Evolutionary conservation across 2,329 filamentous ascomycete genomes (phyloP).

Genomic region (Orbilia blumenaviensis): DNA sequence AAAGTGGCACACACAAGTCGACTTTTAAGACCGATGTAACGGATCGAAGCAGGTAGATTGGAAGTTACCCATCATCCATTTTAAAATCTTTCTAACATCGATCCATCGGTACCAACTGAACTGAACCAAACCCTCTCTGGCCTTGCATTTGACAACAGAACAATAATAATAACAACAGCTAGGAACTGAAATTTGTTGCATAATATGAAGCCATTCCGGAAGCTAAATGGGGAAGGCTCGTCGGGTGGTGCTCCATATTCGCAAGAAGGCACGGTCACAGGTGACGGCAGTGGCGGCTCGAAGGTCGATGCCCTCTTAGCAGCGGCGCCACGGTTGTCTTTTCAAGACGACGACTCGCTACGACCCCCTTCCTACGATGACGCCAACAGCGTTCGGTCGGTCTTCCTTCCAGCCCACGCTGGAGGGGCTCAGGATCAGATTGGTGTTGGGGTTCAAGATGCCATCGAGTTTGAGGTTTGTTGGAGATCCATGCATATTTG

Average conservation of each 20-base stretch:
- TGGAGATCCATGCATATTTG: neutral
- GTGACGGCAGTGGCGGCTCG: neutral
- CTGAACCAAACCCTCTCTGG: no score
- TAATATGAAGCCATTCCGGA: constrained; percentile 9
- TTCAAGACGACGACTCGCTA: constrained; percentile 14
- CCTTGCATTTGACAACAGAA: no score
- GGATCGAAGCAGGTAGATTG: no score
- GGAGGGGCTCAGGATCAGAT: neutral
- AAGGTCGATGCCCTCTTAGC: constrained; percentile 29
- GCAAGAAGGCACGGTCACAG: neutral
- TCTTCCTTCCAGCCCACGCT: neutral
- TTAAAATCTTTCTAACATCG: no score
- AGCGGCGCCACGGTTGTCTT: constrained; percentile 14
- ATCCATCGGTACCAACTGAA: no score
- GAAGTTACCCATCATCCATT: no score
- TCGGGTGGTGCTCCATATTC: neutral
- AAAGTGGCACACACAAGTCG: no score
- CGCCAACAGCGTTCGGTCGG: constrained; percentile 45
- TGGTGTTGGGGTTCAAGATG: constrained; percentile 21
- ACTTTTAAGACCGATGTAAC: no score
- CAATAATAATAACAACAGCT: no score
- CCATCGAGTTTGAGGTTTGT: constrained; percentile 46
- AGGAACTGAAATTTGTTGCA: neutral
- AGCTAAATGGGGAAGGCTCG: constrained; percentile 28
- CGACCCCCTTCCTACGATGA: constrained; percentile 44